A percentile compares a stretch with the other conserved stretches of the same genome.
Evolutionary conservation across 495 filamentous ascomycete species (phyloP).

Genomic region (Talaromyces wortmannii): DNA sequence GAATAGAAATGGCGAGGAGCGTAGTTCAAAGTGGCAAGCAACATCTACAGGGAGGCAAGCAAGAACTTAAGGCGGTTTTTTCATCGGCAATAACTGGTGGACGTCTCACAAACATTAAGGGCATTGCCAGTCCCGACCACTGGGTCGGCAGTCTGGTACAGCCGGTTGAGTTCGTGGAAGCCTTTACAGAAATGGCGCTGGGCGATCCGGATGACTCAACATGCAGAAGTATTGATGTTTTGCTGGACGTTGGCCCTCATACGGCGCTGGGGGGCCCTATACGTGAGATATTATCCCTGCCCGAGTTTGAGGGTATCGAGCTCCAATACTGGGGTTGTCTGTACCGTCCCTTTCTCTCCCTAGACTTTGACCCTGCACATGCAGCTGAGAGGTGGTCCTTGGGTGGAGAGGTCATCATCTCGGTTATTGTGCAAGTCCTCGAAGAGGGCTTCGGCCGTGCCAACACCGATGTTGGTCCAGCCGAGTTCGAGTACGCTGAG

Average conservation of each 20-base stretch:
- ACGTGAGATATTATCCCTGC: slow-evolving; percentile 8
- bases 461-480: background rate
- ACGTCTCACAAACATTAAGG: background rate
- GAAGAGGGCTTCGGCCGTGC: background rate
- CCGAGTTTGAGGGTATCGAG: slow-evolving; percentile 1
- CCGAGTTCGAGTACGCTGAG: slow-evolving; percentile 22
- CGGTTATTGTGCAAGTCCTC: background rate
- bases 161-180: slow-evolving; percentile 28
- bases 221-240: slow-evolving; percentile 18
- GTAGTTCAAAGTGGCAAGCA: too few species aligned
- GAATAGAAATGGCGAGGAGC: too few species aligned
- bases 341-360: slow-evolving; percentile 3
- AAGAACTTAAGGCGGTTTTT: slow-evolving; percentile 1
- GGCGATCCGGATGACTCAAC: slow-evolving; percentile 3
- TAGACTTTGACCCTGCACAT: slow-evolving; percentile 15
- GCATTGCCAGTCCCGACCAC: slow-evolving; percentile 16
- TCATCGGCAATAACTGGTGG: slow-evolving; percentile 33
- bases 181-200: slow-evolving; percentile 5
- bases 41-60: too few species aligned
- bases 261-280: slow-evolving; percentile 30
- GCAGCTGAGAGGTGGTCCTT: too few species aligned
- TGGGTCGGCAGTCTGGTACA: slow-evolving; percentile 34
- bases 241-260: slow-evolving; percentile 50
- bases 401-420: too few species aligned
- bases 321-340: slow-evolving; percentile 29